phyloP scores from a whole-genome alignment of 768 basidiomycete genomes.

The Termitomyces sp. region DNA sequence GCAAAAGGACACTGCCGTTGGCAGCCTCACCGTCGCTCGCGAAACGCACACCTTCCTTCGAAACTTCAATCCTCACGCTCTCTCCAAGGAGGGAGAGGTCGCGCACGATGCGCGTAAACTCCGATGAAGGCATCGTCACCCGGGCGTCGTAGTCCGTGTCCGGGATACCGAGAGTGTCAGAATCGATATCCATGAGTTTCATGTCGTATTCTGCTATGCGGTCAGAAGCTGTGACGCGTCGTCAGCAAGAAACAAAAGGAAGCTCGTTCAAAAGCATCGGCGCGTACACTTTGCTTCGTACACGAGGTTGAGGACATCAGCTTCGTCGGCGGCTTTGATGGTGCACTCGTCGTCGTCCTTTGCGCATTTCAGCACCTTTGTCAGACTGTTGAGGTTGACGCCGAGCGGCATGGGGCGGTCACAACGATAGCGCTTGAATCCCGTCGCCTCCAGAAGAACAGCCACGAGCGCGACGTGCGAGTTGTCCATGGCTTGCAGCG shows the following conservation, averaged over 20 bases:
- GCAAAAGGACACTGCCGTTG: constrained; percentile 80
- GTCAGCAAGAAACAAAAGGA: constrained; percentile 5
- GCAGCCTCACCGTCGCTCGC: constrained; percentile 92
- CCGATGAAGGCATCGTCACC: constrained; percentile 77
- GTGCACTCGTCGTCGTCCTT: constrained; percentile 93
- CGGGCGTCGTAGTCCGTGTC: constrained; percentile 97
- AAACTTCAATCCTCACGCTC: constrained; percentile 91
- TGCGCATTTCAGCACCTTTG: constrained; percentile 95
- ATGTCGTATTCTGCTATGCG: constrained; percentile 97
- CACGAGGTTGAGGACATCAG: constrained; percentile 79
- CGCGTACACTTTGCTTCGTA: constrained; percentile 82
- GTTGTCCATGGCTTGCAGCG: constrained; percentile 99
- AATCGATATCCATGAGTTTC: constrained; percentile 99
- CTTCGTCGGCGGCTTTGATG: constrained; percentile 87
- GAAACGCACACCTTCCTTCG: constrained; percentile 94
- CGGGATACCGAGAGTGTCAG: constrained; percentile 91
- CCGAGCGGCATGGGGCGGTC: constrained; percentile 93
- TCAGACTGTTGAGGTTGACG: constrained; percentile 80
- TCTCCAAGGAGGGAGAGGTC: constrained; percentile 91
- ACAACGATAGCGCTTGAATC: constrained; percentile 88
- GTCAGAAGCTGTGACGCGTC: constrained; percentile 60
- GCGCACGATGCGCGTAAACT: constrained; percentile 90
- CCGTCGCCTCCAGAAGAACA: constrained; percentile 70
- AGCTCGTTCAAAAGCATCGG: neutral
- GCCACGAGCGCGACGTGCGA: constrained; percentile 97